Evolutionary conservation across 1,139 yeast genomes (phyloP), one percentile per base, ranked within the genome.

Genomic region (Magnusiomyces fungicola): DNA sequence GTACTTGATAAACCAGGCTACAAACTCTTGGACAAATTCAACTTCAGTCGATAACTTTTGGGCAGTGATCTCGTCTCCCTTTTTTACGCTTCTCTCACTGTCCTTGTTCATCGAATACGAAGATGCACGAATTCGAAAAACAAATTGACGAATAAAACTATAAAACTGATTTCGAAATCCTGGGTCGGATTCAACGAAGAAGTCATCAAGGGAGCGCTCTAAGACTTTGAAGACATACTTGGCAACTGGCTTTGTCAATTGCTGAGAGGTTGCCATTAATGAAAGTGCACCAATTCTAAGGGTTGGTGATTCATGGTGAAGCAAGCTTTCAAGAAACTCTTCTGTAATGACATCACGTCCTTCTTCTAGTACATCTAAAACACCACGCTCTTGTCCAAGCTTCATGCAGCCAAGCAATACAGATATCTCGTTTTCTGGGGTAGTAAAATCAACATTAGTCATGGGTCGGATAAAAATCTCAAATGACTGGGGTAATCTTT

Each of bases 81-180:
- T 6, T 32, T 47, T 47, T 46, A 55, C 57, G 39, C 72, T 57
- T 53, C 73, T 78, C 7, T 57, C 58, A 0, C 72, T 64, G 48
- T 78, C 82, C 58, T 83, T 74, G 39, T 72, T 49, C 29, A 76
- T 57, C 0, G 80, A 75, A 61, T 82, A 79, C 1, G 81, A 67
- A 0, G 92, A 83, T 48, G 83, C 94, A 52, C 83, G 71, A 7
- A 85, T 66, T 56, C 96, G 71, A 38, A 74, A 66, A 3, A 86
- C 61, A 55, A 88, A 80, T 48, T 74, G 79, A 46, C 81, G 74
- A 52, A 87, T 67, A 24, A 76, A 61, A 2, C 90, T 80, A 29
- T 73, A 70, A 48, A 84, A 78, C 47, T 77, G 80, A 56, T 80
- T 81, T 59, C 96, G 71, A 0, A 78, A 70, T 51, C 83, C 92